Conservation (phyloP, 2,329 filamentous ascomycete genomes). For the Sarocladium strictum region DNA sequence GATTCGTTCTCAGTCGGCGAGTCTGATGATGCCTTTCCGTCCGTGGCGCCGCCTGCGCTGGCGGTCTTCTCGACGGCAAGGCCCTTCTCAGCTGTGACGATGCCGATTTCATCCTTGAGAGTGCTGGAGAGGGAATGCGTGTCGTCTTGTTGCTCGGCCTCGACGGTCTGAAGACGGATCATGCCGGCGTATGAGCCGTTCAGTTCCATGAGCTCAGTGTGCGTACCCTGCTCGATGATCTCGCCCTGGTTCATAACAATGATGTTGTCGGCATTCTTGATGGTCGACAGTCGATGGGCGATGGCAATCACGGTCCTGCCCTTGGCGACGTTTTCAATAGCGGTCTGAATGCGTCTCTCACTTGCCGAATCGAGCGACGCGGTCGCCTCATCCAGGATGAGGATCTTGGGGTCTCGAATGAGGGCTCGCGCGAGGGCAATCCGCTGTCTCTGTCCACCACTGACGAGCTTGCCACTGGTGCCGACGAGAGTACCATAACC, state of each 20-base stretch:
- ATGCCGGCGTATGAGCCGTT: constrained; percentile 47
- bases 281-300: constrained; percentile 56
- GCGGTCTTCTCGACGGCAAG: not conserved
- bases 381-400: constrained; percentile 58
- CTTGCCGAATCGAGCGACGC: constrained; percentile 53
- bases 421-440: constrained; percentile 53
- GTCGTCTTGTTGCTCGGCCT: not conserved
- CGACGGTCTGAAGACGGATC: constrained; percentile 36
- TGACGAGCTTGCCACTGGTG: constrained; percentile 46
- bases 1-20: constrained; percentile 28
- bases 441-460: constrained; percentile 55
- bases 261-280: constrained; percentile 60
- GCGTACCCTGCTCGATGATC: constrained; percentile 58
- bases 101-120: constrained; percentile 1
- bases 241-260: constrained; percentile 56
- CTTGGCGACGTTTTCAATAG: constrained; percentile 38
- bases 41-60: not conserved
- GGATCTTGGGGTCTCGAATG: constrained; percentile 49
- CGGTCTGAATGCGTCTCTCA: constrained; percentile 47
- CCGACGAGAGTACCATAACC: constrained; percentile 50
- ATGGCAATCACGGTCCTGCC: constrained; percentile 61
- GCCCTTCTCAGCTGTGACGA: constrained; percentile 2
- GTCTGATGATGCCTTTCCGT: constrained; percentile 23
- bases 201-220: constrained; percentile 50
- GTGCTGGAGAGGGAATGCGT: not conserved